Percentiles rank a stretch among this genome's conserved stretches.
These are phyloP conservation scores for Cercospora citrullina DNA, from an alignment of 2,329 filamentous ascomycete species.

Conservation along the genomic window DNA sequence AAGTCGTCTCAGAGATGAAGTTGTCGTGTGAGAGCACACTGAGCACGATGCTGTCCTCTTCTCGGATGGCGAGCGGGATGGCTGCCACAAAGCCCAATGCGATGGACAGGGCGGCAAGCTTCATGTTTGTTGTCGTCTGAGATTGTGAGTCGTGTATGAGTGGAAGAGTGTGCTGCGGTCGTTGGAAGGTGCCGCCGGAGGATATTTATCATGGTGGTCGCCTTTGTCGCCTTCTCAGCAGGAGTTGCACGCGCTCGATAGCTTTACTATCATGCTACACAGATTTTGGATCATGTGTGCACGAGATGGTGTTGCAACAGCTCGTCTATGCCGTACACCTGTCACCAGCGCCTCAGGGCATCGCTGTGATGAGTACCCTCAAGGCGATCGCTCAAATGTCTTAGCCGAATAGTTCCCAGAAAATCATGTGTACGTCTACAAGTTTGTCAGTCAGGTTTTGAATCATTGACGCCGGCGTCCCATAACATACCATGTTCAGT, in stretches of 20 bases:
- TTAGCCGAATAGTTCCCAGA: neutral
- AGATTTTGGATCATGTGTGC: neutral
- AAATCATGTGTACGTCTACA: conserved; percentile 10
- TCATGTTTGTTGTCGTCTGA: neutral
- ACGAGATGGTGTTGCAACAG: conserved; percentile 1
- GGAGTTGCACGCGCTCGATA: neutral
- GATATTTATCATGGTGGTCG: neutral
- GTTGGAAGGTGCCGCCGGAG: neutral
- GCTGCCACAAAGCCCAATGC: neutral
- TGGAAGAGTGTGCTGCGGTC: neutral
- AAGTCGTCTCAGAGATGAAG: neutral
- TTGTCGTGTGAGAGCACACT: conserved; percentile 4
- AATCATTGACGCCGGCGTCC: neutral
- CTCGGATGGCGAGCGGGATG: neutral
- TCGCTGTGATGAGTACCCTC: neutral
- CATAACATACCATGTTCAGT: conserved; percentile 25
- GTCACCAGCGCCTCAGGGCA: neutral
- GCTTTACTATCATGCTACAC: neutral
- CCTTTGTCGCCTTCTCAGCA: neutral
- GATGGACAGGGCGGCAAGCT: neutral
- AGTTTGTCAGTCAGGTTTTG: neutral
- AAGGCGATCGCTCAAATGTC: neutral
- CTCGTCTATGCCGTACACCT: conserved; percentile 12
- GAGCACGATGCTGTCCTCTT: neutral
- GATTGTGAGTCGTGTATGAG: neutral